phyloP scores from a whole-genome alignment of 2,329 filamentous ascomycete genomes.

The Trichoderma citrinoviride region DNA sequence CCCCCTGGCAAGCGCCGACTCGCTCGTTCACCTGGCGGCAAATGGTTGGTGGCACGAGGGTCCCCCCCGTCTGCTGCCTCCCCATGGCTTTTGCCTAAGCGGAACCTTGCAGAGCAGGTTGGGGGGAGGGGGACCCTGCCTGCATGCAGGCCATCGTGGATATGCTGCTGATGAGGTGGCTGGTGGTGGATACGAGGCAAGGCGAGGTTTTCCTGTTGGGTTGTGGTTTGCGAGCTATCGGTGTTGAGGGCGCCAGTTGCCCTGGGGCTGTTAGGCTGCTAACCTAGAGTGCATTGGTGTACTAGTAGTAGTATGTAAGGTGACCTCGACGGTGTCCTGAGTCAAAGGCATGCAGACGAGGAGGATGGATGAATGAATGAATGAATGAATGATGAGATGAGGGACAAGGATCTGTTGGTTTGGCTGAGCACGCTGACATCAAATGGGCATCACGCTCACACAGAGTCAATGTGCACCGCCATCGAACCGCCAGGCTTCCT shows the following conservation, averaged over 20 bases:
- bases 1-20: conserved; percentile 10
- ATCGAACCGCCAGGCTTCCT: neutral
- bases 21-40: conserved; percentile 11
- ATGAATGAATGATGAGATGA: no score
- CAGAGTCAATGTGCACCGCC: conserved; percentile 2
- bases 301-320: neutral
- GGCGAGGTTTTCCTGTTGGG: no score
- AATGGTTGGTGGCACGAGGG: conserved; percentile 17
- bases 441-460: no score
- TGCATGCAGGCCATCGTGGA: neutral
- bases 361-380: no score
- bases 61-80: no score
- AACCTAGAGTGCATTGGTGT: neutral
- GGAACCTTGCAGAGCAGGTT: neutral
- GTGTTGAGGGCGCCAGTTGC: neutral
- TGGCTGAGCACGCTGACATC: neutral
- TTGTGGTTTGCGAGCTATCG: neutral
- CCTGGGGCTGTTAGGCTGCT: neutral
- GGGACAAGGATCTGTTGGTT: conserved; percentile 1
- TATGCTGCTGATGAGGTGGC: conserved; percentile 11
- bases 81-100: neutral
- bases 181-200: neutral
- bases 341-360: neutral
- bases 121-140: no score
- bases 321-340: neutral